Conservation (phyloP, 495 filamentous ascomycete species). For the Ramalina intermedia region DNA sequence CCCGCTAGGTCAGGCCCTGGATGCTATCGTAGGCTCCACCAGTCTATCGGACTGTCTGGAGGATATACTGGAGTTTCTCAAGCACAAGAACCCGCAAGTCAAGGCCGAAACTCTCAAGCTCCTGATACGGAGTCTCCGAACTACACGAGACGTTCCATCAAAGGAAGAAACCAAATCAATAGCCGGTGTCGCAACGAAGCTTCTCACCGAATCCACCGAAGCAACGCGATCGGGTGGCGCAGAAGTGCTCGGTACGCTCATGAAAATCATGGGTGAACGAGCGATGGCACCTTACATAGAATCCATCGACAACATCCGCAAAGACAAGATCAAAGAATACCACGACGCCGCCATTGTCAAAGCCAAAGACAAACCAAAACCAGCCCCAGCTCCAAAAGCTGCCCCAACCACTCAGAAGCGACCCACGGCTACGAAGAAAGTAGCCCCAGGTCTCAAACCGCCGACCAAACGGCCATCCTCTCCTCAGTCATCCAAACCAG, state of each 20-base stretch:
- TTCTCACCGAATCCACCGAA: conserved; percentile 78
- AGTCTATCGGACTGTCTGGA: conserved; percentile 71
- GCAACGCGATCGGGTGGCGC: conserved; percentile 74
- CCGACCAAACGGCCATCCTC: conserved; percentile 44
- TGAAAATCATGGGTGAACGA: conserved; percentile 97
- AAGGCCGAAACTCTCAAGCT: conserved; percentile 91
- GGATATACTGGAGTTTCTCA: conserved; percentile 72
- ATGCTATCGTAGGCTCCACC: conserved; percentile 72
- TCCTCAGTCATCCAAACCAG: conserved; percentile 36
- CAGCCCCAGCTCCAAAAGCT: conserved; percentile 46
- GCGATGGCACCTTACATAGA: conserved; percentile 96
- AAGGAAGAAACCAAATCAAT: conserved; percentile 75
- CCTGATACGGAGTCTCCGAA: conserved; percentile 72
- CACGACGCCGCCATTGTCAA: conserved; percentile 87
- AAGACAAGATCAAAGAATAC: conserved; percentile 92
- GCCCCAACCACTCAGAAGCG: conserved; percentile 23
- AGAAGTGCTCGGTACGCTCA: conserved; percentile 82
- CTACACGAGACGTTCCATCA: conserved; percentile 64
- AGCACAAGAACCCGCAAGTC: conserved; percentile 92
- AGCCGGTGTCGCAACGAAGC: conserved; percentile 71
- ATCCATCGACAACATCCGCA: conserved; percentile 87
- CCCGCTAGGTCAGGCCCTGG: conserved; percentile 69
- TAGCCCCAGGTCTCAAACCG: conserved; percentile 34
- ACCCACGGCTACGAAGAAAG: conserved; percentile 37
- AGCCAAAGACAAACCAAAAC: conserved; percentile 92